Base-by-base conservation (phyloP, 345 rosid genomes). In the Eutrema japonicum region DNA sequence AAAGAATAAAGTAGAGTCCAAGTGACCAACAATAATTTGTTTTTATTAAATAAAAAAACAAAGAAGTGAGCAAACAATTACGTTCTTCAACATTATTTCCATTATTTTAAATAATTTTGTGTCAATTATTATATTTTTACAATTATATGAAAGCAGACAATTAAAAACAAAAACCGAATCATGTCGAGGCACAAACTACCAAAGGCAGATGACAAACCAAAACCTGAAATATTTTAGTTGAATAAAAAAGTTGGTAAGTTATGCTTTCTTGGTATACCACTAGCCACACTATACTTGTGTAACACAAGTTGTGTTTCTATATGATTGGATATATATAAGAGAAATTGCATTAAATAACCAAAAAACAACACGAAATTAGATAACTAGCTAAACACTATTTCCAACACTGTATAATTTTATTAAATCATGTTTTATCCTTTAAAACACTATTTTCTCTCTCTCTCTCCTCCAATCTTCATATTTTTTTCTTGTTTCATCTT, bases 1-100 rank as follows among this genome's bases (percentile, higher is more conserved):
- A 59, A 71, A n/a, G 73, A 62, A 70, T 65, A 77, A 68, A 77
- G 64, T 66, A 75, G 33, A 33, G n/a, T 72, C 59, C 59, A 72
- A 72, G 70, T 52, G 51, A 72, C 11, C 62, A 58, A 46, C 40
- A 26, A 14, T 64, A 4, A 26, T 52, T 42, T 64, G n/a, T 51
- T 71, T 60, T 41, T 41, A 7, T 42, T 38, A 22, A 47, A 6
- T 56, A 35, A 35, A 4, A 14, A 11, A 10, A 60, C 33, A 38
- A 59, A 22, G 6, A 60, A 40, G 13, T 22, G 33, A 56, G 49
- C 5, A 18, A 40, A 60, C 65, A 40, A 14, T 36, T 8, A 35
- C 62, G 42, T 56, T 56, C 12, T 27, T 10, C 14, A 27, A 27
- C 56, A 22, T 27, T 6, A 26, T 26, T 51, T 1, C 46, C 46